These are phyloP conservation scores for Coemansia sp. DNA, from an alignment of 371 early-diverging fungal genomes.

Conservation along the genomic window DNA sequence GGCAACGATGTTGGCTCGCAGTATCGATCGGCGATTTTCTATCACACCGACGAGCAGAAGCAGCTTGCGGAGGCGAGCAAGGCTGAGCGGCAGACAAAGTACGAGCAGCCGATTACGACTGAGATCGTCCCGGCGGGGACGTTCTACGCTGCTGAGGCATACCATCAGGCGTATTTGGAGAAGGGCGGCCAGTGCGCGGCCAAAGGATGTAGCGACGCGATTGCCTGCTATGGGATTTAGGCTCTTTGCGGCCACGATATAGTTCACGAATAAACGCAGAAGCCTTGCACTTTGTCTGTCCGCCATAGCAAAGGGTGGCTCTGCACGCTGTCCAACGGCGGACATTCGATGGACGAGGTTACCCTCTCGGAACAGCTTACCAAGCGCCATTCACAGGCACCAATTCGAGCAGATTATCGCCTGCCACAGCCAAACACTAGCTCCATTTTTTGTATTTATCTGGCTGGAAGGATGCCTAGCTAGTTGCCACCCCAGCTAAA, in stretches of 20 bases:
- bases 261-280: too few relatives aligned
- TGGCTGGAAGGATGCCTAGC: too few relatives aligned
- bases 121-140: constrained; percentile 66
- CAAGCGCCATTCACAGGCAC: too few relatives aligned
- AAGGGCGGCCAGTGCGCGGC: constrained; percentile 57
- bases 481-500: constrained; percentile 43
- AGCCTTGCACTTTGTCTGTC: not conserved
- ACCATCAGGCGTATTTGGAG: constrained; percentile 84
- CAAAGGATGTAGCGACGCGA: constrained; percentile 50
- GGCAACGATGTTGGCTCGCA: constrained; percentile 78
- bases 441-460: too few relatives aligned
- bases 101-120: constrained; percentile 67
- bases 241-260: too few relatives aligned
- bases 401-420: too few relatives aligned
- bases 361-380: too few relatives aligned
- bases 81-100: constrained; percentile 61
- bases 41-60: constrained; percentile 71
- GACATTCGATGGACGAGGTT: too few relatives aligned
- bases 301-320: too few relatives aligned
- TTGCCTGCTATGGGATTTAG: constrained; percentile 53
- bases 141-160: constrained; percentile 88
- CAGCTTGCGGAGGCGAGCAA: constrained; percentile 70
- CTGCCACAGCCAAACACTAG: too few relatives aligned
- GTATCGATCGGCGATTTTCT: constrained; percentile 88
- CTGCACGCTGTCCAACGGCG: too few relatives aligned